Base-by-base conservation (phyloP, 805 yeast species). In the Suhomyces emberorum region DNA sequence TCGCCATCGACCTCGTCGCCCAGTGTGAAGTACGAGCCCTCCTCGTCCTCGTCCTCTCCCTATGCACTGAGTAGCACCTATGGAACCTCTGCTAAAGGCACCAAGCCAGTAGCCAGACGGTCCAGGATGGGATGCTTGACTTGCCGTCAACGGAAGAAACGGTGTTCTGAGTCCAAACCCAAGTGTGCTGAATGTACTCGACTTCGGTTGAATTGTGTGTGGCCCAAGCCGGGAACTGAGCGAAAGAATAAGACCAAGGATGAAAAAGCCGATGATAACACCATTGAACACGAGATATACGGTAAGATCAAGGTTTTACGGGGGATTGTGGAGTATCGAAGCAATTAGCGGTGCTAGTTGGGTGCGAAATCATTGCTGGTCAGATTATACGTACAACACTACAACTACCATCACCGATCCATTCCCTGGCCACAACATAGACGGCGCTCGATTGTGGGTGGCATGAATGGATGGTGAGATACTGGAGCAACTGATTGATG, bases 81-180 rank as follows among this genome's bases (percentile, higher is more conserved):
- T 16, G 18, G 30, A 14, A 18, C 15, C 11, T 22, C 22, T 7
- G n/a, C 28, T 10, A 15, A 28, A 32, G 20, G 10, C 36, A 32
- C 28, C 29, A 47, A 47, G 32, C 38, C 51, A 5, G 51, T 51
- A 5, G 47, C 66, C n/a, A 75, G 66, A 47, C 63, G 87, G 38
- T 77, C 83, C 12, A 68, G 86, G 49, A 68, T 71, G 69, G 95
- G 95, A 0, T 85, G 95, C 54, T 63, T 82, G 28, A 83, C 95
- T 1, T 85, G 95, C 48, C 72, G 93, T 30, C 76, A 74, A 41
- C 61, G 95, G 17, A 85, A 85, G 66, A 85, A 83, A 54, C 70
- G 88, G 37, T 85, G 95, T 46, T 83, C 86, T 51, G 93, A 85
- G 52, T 63, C 70, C 1, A 70, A 70, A 37, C 95, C 95, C 3